Evolutionary conservation across 2,329 filamentous ascomycete species (phyloP).

Genomic region (Ophiostoma ulmi): DNA sequence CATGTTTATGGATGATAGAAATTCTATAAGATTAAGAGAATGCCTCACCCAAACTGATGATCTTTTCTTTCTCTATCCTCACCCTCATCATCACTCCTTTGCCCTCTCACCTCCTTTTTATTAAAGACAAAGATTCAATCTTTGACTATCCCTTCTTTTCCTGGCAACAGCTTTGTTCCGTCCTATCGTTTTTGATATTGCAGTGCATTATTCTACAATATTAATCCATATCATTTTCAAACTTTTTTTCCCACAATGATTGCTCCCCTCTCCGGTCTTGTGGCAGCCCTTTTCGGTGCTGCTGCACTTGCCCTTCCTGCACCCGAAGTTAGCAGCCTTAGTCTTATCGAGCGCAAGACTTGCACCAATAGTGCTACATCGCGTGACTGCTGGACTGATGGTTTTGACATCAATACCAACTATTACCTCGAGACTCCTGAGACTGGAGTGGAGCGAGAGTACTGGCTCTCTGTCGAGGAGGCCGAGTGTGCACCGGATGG

Average conservation of each 20-base stretch:
- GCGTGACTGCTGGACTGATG: conserved; percentile 3
- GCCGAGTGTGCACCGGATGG: neutral
- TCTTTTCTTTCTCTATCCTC: neutral
- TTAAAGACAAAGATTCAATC: neutral
- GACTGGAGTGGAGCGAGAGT: neutral
- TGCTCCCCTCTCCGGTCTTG: neutral
- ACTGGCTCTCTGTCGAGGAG: neutral
- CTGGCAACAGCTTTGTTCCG: neutral
- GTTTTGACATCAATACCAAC: conserved; percentile 3
- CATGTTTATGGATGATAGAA: neutral
- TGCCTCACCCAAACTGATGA: neutral
- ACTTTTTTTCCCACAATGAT: neutral
- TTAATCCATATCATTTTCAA: neutral
- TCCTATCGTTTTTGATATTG: neutral
- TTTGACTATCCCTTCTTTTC: conserved; percentile 3
- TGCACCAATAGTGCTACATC: conserved; percentile 8
- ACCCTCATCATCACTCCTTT: neutral
- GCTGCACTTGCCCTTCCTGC: neutral
- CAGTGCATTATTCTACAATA: neutral
- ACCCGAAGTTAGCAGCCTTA: neutral
- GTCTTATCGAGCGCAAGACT: neutral
- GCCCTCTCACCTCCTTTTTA: neutral
- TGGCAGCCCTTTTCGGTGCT: neutral
- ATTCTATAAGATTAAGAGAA: neutral
- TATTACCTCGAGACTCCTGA: conserved; percentile 1